Evolutionary conservation across 345 rosid species (phyloP), one percentile per base, ranked within the genome.

Genomic region (Eucalyptus dawsonii): DNA sequence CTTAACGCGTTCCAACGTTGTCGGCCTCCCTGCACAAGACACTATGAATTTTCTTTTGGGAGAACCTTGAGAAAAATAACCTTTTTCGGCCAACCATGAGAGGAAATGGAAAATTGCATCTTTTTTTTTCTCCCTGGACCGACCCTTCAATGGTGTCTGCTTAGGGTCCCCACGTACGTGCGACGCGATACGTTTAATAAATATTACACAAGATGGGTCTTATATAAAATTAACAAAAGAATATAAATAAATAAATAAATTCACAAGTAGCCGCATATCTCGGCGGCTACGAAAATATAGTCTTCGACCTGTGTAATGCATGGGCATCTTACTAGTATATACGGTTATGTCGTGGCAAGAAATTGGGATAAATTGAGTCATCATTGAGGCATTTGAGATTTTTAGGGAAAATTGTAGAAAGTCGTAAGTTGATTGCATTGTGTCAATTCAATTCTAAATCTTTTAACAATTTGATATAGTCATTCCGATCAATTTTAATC

Each of bases 401-500:
- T 29, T 65, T 0, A 56, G 12, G 62, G 6, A 56, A 56, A 56
- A 56, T 56, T 56, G 6, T 24, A 56, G 3, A 56, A 56, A 56
- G 29, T 24, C 29, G 1, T 24, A 24, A 56, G 29, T 56, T 0
- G 11, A 56, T 56, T 56, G 1, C 1, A 56, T 22, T 10, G 12
- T 4, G 3, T 0, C 13, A 24, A 9, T 56, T 4, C 1, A 56
- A 0, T 24, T 2, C 1, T 56, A 24, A 56, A 56, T 5, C 0
- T 56, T 24, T 56, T 56, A 56, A 56, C 0, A 24, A 0, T 56
- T 56, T 24, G 0, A 56, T 56, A 22, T 56, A 56, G 13, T 24
- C 1, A 1, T 24, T 56, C 3, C 1, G 3, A 56, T 56, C 6
- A 56, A 56, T 56, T 56, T 56, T 56, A 1, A 56, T 0, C 0